phyloP scores from a whole-genome alignment of 176 grass and related monocot species.

The Lolium multiflorum region DNA sequence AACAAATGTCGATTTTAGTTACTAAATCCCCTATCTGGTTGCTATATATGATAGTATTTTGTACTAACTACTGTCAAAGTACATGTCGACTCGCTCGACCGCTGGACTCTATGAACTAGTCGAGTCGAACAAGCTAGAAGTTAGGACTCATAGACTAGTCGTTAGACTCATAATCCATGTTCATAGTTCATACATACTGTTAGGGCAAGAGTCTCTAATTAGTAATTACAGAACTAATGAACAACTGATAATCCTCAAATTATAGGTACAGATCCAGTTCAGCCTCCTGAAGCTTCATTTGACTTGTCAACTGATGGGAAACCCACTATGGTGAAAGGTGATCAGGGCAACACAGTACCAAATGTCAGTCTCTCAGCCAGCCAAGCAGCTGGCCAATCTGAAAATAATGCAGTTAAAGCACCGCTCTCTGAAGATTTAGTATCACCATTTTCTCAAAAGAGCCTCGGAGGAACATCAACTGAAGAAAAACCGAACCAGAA shows the following conservation, averaged over 20 bases:
- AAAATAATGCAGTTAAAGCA: background rate
- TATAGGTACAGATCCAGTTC: slow-evolving; percentile 21
- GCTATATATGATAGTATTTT: too few relatives aligned
- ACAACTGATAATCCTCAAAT: background rate
- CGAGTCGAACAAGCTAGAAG: too few relatives aligned
- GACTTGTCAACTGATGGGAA: slow-evolving; percentile 2
- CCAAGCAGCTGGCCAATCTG: slow-evolving; percentile 3
- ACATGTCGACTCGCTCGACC: too few relatives aligned
- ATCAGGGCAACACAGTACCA: slow-evolving; percentile 19
- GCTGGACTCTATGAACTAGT: too few relatives aligned
- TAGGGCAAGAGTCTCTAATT: background rate
- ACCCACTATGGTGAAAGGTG: background rate
- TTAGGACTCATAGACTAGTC: too few relatives aligned
- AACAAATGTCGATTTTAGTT: too few relatives aligned
- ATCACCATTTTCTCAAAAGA: background rate
- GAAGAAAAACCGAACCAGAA: slow-evolving; percentile 20
- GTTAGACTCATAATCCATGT: too few relatives aligned
- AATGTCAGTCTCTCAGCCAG: slow-evolving; percentile 17
- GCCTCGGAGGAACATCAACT: background rate
- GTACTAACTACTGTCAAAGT: too few relatives aligned
- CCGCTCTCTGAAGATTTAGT: background rate
- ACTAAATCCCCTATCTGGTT: too few relatives aligned
- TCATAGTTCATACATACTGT: background rate
- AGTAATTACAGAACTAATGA: background rate
- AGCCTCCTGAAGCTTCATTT: slow-evolving; percentile 27